These are phyloP conservation scores for Salix suchowensis DNA, from an alignment of 345 rosid species.

Conservation along the genomic window DNA sequence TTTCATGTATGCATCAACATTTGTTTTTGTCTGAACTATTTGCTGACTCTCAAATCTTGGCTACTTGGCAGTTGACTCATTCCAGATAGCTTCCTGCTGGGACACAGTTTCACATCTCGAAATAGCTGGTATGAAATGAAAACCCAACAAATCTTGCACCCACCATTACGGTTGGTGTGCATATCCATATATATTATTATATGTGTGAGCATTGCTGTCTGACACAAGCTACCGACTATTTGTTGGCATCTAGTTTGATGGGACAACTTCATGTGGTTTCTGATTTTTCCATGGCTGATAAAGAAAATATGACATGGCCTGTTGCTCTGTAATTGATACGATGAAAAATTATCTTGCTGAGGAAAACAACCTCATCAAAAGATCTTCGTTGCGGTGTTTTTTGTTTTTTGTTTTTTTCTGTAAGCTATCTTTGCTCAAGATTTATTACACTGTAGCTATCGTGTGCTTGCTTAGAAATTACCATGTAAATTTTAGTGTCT, in stretches of 20 bases:
- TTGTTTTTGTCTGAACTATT: background rate
- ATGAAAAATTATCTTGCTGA: background rate
- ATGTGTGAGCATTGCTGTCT: background rate
- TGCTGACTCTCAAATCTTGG: background rate
- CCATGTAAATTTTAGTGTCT: background rate
- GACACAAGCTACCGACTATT: background rate
- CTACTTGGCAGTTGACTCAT: slow-evolving; percentile 9
- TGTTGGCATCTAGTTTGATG: background rate
- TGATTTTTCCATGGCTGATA: background rate
- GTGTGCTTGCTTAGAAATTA: background rate
- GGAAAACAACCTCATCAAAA: background rate
- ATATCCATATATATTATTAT: background rate
- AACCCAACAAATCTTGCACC: slow-evolving; percentile 78
- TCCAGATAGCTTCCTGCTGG: slow-evolving; percentile 95
- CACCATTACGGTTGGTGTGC: slow-evolving; percentile 63
- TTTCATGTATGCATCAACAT: background rate
- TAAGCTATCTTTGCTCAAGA: background rate
- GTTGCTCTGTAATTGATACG: background rate
- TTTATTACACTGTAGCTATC: background rate
- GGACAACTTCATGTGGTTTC: background rate
- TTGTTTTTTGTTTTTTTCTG: background rate
- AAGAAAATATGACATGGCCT: too few species aligned
- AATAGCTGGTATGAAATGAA: slow-evolving; percentile 94
- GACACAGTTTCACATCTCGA: slow-evolving; percentile 96
- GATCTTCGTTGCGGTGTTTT: too few species aligned